Base-by-base conservation (phyloP, 495 filamentous ascomycete species). In the Xylona heveae region DNA sequence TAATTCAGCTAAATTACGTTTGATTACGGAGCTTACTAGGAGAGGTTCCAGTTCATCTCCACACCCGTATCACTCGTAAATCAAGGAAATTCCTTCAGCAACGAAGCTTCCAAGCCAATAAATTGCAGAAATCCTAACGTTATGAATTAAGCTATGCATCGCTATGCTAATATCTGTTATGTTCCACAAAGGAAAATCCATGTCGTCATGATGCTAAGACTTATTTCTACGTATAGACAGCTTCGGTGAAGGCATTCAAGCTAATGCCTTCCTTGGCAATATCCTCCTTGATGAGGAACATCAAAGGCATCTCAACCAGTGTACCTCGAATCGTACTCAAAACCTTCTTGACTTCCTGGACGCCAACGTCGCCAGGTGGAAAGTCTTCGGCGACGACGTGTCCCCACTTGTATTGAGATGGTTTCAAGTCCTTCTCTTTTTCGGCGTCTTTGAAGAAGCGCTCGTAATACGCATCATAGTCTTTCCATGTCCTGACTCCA, bases 291-390 rank as follows among this genome's bases (percentile, higher is more conserved):
- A 72, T 72, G 48, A 95, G 52, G 52, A 95, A 95, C 40, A 78
- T 59, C 42, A 95, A 55, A 31, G 84, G 81, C 85, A 93, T 93
- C 59, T 92, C 77, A 15, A 93, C 82, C 26, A 93, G 45, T 9
- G 67, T 80, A 0, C 85, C 85, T 40, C 71, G 71, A 9, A 93
- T 62, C 31, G 63, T 61, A 34, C 65, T 67, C 35, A 95, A 52
- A 51, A 71, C 58, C 21, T 79, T 80, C 61, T 95, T 95, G 24
- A 95, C 62, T 58, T 88, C 76, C 21, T 46, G 47, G 16, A 70
- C 54, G 12, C 54, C 84, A 57, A 66, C 51, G 1, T 54, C 50
- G 3, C 71, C 72, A 42, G 43, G 62, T 35, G 64, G 47, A 40
- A 92, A 93, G 43, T 91, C 72, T 30, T 77, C 73, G 19, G 55